Evolutionary conservation across 2,329 filamentous ascomycete species (phyloP).

Genomic region (Ilyonectria destructans): DNA sequence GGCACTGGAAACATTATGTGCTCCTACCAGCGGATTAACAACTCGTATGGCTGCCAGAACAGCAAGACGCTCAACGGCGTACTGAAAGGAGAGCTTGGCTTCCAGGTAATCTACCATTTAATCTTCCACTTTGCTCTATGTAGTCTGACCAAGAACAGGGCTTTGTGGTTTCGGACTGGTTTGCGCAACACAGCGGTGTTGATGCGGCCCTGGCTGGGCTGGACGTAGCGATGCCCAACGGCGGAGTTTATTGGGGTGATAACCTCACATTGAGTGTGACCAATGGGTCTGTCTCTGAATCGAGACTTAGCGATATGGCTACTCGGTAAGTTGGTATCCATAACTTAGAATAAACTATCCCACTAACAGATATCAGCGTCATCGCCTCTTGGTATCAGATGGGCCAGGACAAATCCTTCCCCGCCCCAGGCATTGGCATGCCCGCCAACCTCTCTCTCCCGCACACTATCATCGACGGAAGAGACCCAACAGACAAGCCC

Average conservation of each 20-base stretch:
- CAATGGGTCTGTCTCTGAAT: slow-evolving; percentile 10
- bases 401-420: slow-evolving; percentile 9
- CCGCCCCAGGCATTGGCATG: slow-evolving; percentile 1
- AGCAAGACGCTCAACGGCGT: slow-evolving; percentile 13
- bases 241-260: slow-evolving; percentile 4
- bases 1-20: slow-evolving; percentile 16
- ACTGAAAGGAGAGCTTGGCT: slow-evolving; percentile 16
- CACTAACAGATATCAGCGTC: slow-evolving; percentile 2
- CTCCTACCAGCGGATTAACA: slow-evolving; percentile 18
- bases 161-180: not conserved
- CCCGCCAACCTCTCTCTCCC: not conserved
- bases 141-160: not conserved
- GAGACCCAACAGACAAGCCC: not conserved
- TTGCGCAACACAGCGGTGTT: not conserved
- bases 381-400: slow-evolving; percentile 16
- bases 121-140: not conserved
- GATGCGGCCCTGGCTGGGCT: not conserved
- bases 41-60: slow-evolving; percentile 18
- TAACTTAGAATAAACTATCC: too few species aligned
- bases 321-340: slow-evolving; percentile 6
- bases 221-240: not conserved
- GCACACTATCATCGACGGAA: not conserved
- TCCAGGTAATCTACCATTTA: not conserved
- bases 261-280: slow-evolving; percentile 12
- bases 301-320: slow-evolving; percentile 16